Conservation (phyloP, 2,329 filamentous ascomycete species). For the Ambrosiella beaveri region DNA sequence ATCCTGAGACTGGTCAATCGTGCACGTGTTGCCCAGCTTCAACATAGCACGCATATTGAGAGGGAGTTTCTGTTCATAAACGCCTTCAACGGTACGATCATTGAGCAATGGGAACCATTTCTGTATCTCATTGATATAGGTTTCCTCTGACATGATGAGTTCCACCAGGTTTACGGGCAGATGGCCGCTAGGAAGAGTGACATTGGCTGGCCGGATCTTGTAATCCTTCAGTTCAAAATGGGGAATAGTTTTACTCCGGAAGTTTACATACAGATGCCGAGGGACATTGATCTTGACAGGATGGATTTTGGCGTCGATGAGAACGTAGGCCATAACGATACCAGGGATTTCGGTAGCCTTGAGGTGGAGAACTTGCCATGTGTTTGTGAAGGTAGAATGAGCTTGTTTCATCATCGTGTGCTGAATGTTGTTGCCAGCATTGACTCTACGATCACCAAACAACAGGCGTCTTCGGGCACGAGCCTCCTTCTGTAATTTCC, state of each 20-base stretch:
- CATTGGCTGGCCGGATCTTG: conserved; percentile 79
- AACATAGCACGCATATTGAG: conserved; percentile 74
- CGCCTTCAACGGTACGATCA: conserved; percentile 53
- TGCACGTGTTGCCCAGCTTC: conserved; percentile 77
- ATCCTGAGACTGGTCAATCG: conserved; percentile 77
- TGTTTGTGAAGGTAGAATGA: conserved; percentile 73
- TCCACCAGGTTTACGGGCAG: conserved; percentile 89
- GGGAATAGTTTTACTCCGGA: conserved; percentile 73
- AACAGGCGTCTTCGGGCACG: conserved; percentile 71
- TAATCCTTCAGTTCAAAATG: conserved; percentile 68
- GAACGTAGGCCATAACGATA: conserved; percentile 70
- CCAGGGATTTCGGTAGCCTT: conserved; percentile 69
- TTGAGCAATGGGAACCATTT: conserved; percentile 14
- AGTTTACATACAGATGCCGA: conserved; percentile 75
- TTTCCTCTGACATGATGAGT: conserved; percentile 72
- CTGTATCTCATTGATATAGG: conserved; percentile 62
- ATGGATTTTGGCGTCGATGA: conserved; percentile 89
- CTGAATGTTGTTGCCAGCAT: conserved; percentile 37
- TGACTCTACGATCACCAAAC: conserved; percentile 64
- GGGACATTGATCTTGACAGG: conserved; percentile 75
- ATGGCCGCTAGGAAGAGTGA: conserved; percentile 88
- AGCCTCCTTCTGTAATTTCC: conserved; percentile 92
- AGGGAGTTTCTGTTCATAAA: conserved; percentile 89
- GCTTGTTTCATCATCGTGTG: conserved; percentile 79
- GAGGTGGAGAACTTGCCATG: conserved; percentile 88